phyloP scores from a whole-genome alignment of 2,329 filamentous ascomycete species.

The Macrophomina tecta region DNA sequence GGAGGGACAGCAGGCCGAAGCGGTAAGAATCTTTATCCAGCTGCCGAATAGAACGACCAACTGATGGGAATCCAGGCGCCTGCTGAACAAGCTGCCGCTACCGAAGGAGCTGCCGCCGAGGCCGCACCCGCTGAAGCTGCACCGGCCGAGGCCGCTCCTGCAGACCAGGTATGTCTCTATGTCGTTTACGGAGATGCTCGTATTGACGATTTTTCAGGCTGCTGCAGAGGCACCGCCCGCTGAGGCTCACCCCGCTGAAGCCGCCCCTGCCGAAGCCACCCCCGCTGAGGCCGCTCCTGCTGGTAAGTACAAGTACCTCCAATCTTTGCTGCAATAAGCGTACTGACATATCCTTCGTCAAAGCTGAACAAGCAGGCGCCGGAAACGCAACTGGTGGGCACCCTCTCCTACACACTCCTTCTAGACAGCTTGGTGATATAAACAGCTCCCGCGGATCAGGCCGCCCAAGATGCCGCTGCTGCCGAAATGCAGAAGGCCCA shows the following conservation, averaged over 20 bases:
- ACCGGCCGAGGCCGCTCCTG: background rate
- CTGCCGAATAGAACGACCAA: background rate
- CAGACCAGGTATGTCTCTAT: background rate
- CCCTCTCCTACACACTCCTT: background rate
- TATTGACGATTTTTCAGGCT: too few relatives aligned
- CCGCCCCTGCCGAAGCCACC: background rate
- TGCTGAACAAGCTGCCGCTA: background rate
- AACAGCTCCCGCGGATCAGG: background rate
- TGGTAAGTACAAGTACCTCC: background rate
- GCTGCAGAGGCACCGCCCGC: too few relatives aligned
- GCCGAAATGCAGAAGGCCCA: background rate
- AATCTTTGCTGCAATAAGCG: too few relatives aligned
- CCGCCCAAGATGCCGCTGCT: background rate
- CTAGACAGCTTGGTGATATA: background rate
- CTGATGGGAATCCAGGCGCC: background rate
- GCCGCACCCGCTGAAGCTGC: background rate
- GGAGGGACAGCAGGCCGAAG: background rate
- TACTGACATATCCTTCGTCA: background rate
- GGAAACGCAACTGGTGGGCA: background rate
- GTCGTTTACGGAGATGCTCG: too few relatives aligned
- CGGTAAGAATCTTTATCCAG: background rate
- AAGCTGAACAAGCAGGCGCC: background rate
- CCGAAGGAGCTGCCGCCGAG: background rate
- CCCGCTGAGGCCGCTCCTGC: background rate
- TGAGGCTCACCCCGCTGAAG: background rate